phyloP scores from a whole-genome alignment of 225 moss, liverwort and hornwort species.

The Polytrichum formosum region DNA sequence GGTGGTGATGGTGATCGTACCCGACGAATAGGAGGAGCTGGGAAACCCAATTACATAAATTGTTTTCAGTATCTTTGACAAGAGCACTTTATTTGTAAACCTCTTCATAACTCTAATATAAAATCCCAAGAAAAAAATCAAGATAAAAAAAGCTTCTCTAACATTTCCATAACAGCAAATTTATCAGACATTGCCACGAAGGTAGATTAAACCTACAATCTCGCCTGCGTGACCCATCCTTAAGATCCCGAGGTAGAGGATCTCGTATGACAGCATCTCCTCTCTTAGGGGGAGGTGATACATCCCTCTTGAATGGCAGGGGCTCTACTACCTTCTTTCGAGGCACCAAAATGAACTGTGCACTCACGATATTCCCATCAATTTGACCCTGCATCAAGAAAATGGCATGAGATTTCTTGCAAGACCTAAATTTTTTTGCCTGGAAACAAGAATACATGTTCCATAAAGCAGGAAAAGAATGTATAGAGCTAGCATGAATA shows the following conservation, averaged over 20 bases:
- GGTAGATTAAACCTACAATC: slow-evolving; percentile 43
- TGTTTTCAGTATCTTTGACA: too few species aligned
- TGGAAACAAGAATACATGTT: too few species aligned
- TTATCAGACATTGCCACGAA: not conserved
- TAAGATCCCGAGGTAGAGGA: slow-evolving; percentile 59
- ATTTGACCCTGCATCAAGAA: slow-evolving; percentile 74
- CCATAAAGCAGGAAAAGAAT: too few species aligned
- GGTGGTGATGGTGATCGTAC: slow-evolving; percentile 74
- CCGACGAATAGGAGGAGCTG: slow-evolving; percentile 71
- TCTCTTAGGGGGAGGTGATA: slow-evolving; percentile 47
- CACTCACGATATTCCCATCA: slow-evolving; percentile 88
- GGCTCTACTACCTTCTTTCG: slow-evolving; percentile 66
- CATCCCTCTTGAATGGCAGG: slow-evolving; percentile 44
- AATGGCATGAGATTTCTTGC: not conserved
- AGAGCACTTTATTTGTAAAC: too few species aligned
- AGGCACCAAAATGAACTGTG: slow-evolving; percentile 86
- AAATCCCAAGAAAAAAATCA: too few species aligned
- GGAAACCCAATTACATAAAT: not conserved
- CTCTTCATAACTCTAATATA: too few species aligned
- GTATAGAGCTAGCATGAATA: too few species aligned
- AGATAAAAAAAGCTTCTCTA: not conserved
- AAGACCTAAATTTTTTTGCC: too few species aligned
- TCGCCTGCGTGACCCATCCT: slow-evolving; percentile 65
- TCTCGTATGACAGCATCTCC: slow-evolving; percentile 43
- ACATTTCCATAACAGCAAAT: not conserved